Conservation (phyloP, 306 rosid species). For the Rosa rugosa region DNA sequence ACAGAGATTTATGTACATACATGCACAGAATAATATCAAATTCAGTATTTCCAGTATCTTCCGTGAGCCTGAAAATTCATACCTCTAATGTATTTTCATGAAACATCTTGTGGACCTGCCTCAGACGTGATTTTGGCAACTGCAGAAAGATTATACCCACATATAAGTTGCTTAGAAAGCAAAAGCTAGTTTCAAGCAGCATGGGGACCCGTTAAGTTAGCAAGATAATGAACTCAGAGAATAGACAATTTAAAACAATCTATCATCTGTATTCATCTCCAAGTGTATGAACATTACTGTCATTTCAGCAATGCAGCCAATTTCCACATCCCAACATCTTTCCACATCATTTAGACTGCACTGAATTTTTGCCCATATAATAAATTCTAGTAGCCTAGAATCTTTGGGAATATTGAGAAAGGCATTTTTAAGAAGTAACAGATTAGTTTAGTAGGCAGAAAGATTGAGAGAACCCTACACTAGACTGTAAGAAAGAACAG, state of each 20-base stretch:
- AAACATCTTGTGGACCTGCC: constrained; percentile 85
- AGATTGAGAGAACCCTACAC: not conserved
- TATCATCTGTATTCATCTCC: not conserved
- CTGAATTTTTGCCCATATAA: not conserved
- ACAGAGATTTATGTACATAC: too few species aligned
- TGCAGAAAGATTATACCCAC: constrained; percentile 47
- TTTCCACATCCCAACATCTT: not conserved
- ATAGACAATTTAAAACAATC: not conserved
- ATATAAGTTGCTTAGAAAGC: constrained; percentile 25
- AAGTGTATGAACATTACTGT: not conserved
- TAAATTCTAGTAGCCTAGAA: not conserved
- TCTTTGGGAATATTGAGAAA: not conserved
- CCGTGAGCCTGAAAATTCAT: constrained; percentile 29
- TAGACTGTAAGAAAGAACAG: not conserved
- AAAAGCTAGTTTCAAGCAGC: constrained; percentile 6
- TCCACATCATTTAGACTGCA: not conserved
- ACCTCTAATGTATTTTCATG: constrained; percentile 86
- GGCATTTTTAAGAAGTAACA: not conserved
- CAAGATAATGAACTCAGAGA: not conserved
- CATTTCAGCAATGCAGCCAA: not conserved
- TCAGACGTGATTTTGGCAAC: constrained; percentile 77
- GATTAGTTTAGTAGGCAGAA: not conserved
- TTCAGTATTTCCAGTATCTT: constrained; percentile 10
- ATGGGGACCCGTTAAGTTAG: constrained; percentile 3
- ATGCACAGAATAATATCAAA: not conserved